phyloP scores from a whole-genome alignment of 345 rosid genomes.

The Bruguiera gymnorhiza region DNA sequence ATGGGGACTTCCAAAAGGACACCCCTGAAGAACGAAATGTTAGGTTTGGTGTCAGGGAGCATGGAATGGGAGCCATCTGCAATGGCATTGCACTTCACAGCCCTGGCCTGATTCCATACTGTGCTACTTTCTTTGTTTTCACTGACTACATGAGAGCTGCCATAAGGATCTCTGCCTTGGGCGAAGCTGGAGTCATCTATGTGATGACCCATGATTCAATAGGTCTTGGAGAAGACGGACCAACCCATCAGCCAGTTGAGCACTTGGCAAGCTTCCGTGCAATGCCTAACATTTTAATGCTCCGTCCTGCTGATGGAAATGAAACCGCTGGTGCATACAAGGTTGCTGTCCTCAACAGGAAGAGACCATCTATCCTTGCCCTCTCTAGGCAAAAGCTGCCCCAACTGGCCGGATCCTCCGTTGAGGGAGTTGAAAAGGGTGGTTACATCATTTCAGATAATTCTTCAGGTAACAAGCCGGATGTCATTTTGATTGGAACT shows the following conservation, averaged over 20 bases:
- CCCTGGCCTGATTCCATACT: slow-evolving; percentile 91
- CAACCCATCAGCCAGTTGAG: slow-evolving; percentile 97
- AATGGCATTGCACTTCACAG: slow-evolving; percentile 92
- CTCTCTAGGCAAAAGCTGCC: slow-evolving; percentile 93
- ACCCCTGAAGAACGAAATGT: slow-evolving; percentile 90
- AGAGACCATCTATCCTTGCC: slow-evolving; percentile 89
- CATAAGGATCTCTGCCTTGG: slow-evolving; percentile 85
- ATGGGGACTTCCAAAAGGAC: slow-evolving; percentile 84
- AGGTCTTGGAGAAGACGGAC: slow-evolving; percentile 99
- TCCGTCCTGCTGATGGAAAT: slow-evolving; percentile 98
- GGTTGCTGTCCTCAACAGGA: slow-evolving; percentile 69
- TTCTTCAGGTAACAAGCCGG: slow-evolving; percentile 84
- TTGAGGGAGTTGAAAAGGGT: slow-evolving; percentile 88
- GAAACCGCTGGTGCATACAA: slow-evolving; percentile 97
- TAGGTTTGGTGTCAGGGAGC: slow-evolving; percentile 95
- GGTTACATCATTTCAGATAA: slow-evolving; percentile 87
- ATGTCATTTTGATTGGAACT: slow-evolving; percentile 87
- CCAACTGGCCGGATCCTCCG: slow-evolving; percentile 78
- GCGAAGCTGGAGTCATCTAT: slow-evolving; percentile 84
- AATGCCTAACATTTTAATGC: slow-evolving; percentile 93
- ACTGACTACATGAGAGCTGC: slow-evolving; percentile 99
- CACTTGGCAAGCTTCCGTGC: slow-evolving; percentile 99
- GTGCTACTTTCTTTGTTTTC: slow-evolving; percentile 99
- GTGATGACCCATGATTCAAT: slow-evolving; percentile 99
- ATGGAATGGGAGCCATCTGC: slow-evolving; percentile 96